Conservation (phyloP, 768 basidiomycete genomes). For the Phanerochaete sordida region DNA sequence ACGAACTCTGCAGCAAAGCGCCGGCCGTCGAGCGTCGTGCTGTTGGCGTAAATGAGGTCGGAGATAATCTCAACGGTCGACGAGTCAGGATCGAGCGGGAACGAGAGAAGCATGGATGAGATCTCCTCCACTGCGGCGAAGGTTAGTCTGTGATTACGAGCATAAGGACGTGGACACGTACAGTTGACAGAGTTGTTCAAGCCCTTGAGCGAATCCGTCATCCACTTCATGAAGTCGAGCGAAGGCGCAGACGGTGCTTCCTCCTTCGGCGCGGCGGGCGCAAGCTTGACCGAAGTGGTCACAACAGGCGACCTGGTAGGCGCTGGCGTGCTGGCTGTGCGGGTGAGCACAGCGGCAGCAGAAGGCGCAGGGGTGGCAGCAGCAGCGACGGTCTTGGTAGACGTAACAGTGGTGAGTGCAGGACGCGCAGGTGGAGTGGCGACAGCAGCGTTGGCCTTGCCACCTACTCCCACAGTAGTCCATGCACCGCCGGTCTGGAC, state of each 20-base stretch:
- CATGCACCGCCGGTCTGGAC: constrained; percentile 53
- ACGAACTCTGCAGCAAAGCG: constrained; percentile 94
- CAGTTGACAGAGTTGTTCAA: constrained; percentile 65
- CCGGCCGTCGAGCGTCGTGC: constrained; percentile 91
- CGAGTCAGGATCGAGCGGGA: constrained; percentile 85
- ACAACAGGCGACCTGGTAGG: constrained; percentile 28
- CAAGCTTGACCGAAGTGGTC: constrained; percentile 19
- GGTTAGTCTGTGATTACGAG: constrained; percentile 2
- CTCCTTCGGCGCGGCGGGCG: constrained; percentile 42
- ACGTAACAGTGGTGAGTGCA: constrained; percentile 30
- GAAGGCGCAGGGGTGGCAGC: constrained; percentile 29
- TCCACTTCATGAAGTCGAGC: constrained; percentile 90
- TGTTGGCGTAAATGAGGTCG: constrained; percentile 92
- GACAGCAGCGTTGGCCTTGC: constrained; percentile 47
- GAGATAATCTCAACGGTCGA: constrained; percentile 89
- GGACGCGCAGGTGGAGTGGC: constrained; percentile 28
- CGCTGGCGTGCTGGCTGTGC: constrained; percentile 32
- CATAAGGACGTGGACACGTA: not conserved
- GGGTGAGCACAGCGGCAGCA: constrained; percentile 26
- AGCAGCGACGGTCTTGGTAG: constrained; percentile 25
- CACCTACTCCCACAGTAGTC: constrained; percentile 83
- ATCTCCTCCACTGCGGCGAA: constrained; percentile 82
- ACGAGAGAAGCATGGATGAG: constrained; percentile 90
- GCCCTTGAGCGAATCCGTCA: constrained; percentile 79
- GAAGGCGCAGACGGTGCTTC: constrained; percentile 69